Percentiles rank a stretch among this genome's conserved stretches.
Evolutionary conservation across 805 yeast species (phyloP).

Genomic region (Barnettozyma sp.): DNA sequence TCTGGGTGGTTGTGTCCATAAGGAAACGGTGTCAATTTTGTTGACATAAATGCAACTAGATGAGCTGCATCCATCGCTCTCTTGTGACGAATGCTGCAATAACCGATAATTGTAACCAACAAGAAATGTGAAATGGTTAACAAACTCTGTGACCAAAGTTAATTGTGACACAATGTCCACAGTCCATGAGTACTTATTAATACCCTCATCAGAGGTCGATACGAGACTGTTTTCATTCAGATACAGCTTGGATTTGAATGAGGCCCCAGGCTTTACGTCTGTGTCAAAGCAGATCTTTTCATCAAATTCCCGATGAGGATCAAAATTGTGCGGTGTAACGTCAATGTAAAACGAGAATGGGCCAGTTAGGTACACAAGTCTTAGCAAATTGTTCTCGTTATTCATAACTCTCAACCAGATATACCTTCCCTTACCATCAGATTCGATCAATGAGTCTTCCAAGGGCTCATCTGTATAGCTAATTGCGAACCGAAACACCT

Average conservation of each 20-base stretch:
- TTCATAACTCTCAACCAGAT: constrained; percentile 57
- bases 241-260: constrained; percentile 48
- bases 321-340: constrained; percentile 60
- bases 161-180: constrained; percentile 79
- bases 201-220: no score
- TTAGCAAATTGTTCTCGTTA: constrained; percentile 58
- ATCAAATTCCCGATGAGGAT: constrained; percentile 37
- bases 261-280: constrained; percentile 65
- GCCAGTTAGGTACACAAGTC: constrained; percentile 85
- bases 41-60: constrained; percentile 24
- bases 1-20: constrained; percentile 71
- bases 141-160: constrained; percentile 61
- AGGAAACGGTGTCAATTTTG: constrained; percentile 49
- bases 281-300: constrained; percentile 40
- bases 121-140: constrained; percentile 57
- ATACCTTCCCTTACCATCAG: constrained; percentile 14
- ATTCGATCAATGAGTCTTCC: background rate
- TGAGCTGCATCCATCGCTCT: constrained; percentile 5
- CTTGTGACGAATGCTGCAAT: constrained; percentile 12
- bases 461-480: constrained; percentile 3
- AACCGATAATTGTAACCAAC: constrained; percentile 40
- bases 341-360: constrained; percentile 85
- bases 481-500: constrained; percentile 16
- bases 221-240: constrained; percentile 40
- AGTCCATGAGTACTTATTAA: constrained; percentile 57